Evolutionary conservation across 2,329 filamentous ascomycete genomes (phyloP), one percentile per base, ranked within the genome.

Genomic region (Alternaria postmessia): DNA sequence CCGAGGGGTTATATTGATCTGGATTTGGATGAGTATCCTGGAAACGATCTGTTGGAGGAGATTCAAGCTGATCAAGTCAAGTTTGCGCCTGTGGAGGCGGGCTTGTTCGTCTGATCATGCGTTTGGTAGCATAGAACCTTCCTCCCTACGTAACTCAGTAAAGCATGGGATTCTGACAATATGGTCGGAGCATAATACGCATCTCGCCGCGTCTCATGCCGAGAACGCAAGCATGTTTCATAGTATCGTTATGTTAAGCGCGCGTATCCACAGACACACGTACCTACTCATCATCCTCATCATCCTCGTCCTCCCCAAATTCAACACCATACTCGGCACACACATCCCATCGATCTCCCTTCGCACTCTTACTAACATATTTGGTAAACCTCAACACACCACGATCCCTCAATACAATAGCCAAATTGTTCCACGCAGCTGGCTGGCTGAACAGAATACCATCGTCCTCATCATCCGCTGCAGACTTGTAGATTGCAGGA

Each of bases 311-410:
- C 12, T 85, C 85, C 14, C 81, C 83, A 65, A 85, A 85, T 52
- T 84, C 84, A 14, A 97, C 89, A 24, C 90, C 92, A 77, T 91
- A 92, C 34, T 88, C 88, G 0, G 89, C 95, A 47, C 88, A 90
- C 51, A 98, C 84, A 80, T 99, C 95, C 93, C 94, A 98, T 43
- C 95, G 86, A 80, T 98, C 95, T 1, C 95, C 95, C 73, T 87
- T 87, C 7, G 95, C 95, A 51, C 85, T 87, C 61, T 85, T 85
- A 79, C 91, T 96, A 22, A 99, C 91, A 78, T 98, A 99, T 83
- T 98, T 99, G 73, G 98, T 93, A 76, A 99, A 99, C 77, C 92
- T 90, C 74, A 99, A 83, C 14, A 91, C 90, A 14, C 92, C 94
- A 67, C 87, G 88, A 76, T 99, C 95, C 59, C 95, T 87, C 68